phyloP scores from a whole-genome alignment of 2,329 filamentous ascomycete genomes.

The Pyrenochaeta sp. region DNA sequence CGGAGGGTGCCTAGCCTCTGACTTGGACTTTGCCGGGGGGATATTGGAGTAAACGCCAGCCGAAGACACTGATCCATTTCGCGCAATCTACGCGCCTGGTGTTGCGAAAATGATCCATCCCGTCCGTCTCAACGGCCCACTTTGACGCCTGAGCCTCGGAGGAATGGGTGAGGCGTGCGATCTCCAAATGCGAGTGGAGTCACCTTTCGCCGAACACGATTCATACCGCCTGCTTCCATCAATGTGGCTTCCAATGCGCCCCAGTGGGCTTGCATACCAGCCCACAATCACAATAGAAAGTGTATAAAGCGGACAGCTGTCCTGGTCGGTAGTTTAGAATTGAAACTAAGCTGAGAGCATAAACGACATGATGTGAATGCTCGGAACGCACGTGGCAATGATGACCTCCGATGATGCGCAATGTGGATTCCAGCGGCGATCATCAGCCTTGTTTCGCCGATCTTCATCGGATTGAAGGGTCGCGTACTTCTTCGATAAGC shows the following conservation, averaged over 20 bases:
- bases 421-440: constrained; percentile 8
- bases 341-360: neutral
- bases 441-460: constrained; percentile 9
- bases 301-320: too few species aligned
- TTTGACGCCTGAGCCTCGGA: neutral
- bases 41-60: neutral
- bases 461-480: constrained; percentile 9
- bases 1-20: neutral
- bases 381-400: neutral
- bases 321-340: too few species aligned
- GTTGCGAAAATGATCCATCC: neutral
- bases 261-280: too few species aligned
- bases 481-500: constrained; percentile 6
- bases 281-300: too few species aligned
- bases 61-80: neutral
- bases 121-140: neutral
- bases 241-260: too few species aligned
- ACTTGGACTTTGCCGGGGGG: neutral
- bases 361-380: neutral
- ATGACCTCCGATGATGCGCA: neutral
- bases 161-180: neutral
- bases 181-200: too few species aligned
- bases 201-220: too few species aligned
- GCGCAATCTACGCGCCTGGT: neutral
- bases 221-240: too few species aligned